Evolutionary conservation across 192 early-diverging fungal genomes (phyloP).

Genomic region (Rhizophagus prolifer): DNA sequence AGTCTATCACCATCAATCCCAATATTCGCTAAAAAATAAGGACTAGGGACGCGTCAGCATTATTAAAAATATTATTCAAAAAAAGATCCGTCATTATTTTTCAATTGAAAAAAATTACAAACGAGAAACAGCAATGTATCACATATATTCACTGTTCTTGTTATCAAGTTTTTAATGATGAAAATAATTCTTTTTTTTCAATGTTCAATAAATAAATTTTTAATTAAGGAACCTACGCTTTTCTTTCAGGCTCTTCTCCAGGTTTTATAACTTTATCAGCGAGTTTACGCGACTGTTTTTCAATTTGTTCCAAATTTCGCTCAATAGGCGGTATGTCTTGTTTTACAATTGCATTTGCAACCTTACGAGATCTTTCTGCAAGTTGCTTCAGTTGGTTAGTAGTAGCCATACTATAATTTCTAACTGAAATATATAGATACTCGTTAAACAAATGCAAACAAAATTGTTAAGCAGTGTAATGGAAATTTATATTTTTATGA

Average conservation of each 20-base stretch:
- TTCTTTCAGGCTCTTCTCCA: constrained; percentile 40
- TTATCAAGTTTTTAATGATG: neutral
- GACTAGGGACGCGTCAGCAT: neutral
- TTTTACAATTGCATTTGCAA: constrained; percentile 33
- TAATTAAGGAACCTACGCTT: constrained; percentile 43
- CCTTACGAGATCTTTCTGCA: constrained; percentile 19
- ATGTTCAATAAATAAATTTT: neutral
- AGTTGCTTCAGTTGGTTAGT: constrained; percentile 10
- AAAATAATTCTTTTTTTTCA: neutral
- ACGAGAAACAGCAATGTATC: neutral
- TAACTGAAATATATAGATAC: too few species aligned
- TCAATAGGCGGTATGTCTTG: constrained; percentile 75
- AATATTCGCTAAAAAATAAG: constrained; percentile 28
- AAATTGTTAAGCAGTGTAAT: too few species aligned
- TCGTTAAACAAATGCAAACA: too few species aligned
- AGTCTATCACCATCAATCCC: constrained; percentile 32
- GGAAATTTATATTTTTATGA: too few species aligned
- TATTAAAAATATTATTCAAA: neutral
- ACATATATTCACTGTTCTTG: neutral
- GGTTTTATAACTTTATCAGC: constrained; percentile 42
- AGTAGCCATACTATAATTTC: constrained; percentile 4
- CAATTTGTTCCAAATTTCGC: constrained; percentile 87
- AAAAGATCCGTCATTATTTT: neutral
- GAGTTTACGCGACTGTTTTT: constrained; percentile 77
- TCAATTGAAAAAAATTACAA: neutral